A percentile compares a stretch with the other conserved stretches of the same genome.
Evolutionary conservation across 1,284 basidiomycete species (phyloP).

Genomic region (Cerioporus squamosus): DNA sequence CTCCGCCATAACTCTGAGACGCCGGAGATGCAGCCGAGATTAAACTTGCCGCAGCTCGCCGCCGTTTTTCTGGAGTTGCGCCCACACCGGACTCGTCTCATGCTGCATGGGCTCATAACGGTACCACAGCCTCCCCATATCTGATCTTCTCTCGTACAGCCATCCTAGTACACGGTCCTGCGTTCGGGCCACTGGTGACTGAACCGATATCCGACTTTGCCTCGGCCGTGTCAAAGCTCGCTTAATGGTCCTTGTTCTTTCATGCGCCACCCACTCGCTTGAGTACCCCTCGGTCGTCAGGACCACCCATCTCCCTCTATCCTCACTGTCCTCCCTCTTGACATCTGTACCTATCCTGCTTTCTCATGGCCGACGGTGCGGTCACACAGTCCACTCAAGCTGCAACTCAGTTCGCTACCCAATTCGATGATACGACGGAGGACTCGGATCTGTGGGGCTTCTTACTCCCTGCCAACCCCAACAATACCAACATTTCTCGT

Average conservation of each 20-base stretch:
- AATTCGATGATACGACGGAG: neutral
- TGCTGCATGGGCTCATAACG: neutral
- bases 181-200: neutral
- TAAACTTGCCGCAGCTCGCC: no score
- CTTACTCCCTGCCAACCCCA: constrained; percentile 42
- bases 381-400: neutral
- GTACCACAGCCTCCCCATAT: neutral
- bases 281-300: neutral
- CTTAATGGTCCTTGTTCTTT: neutral
- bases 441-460: constrained; percentile 10
- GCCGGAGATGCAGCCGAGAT: no score
- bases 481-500: constrained; percentile 48
- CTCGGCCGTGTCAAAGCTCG: neutral
- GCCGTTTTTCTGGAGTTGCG: no score
- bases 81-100: no score
- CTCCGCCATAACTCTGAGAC: no score
- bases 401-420: neutral
- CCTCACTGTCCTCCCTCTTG: no score
- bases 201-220: no score
- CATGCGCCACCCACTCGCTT: neutral
- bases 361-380: neutral
- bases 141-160: neutral
- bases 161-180: neutral
- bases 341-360: no score
- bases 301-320: neutral